Conservation (phyloP, 129 eudicot species). For the Smallanthus sonchifolius region DNA sequence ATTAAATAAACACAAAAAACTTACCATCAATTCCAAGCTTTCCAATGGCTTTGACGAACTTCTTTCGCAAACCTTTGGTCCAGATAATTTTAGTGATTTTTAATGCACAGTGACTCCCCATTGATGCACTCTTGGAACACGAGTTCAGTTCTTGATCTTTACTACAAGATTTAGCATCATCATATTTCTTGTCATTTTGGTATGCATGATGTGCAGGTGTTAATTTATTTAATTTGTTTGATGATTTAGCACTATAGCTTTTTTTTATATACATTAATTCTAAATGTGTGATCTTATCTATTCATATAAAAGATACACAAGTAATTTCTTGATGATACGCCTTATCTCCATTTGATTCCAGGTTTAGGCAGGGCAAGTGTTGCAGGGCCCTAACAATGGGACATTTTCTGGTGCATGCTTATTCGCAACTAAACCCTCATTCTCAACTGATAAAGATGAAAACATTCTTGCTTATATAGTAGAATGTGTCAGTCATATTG, state of each 20-base stretch:
- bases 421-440: constrained; percentile 80
- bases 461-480: neutral
- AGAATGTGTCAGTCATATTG: neutral
- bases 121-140: neutral
- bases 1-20: neutral
- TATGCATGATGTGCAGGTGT: no score
- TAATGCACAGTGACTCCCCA: neutral
- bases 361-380: constrained; percentile 56
- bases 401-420: constrained; percentile 41
- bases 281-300: neutral
- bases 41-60: constrained; percentile 21
- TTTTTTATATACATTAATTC: no score
- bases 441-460: constrained; percentile 80
- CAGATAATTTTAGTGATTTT: constrained; percentile 15
- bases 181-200: neutral
- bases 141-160: neutral
- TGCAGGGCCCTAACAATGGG: constrained; percentile 46
- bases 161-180: neutral
- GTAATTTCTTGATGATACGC: constrained; percentile 7
- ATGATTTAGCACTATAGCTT: no score
- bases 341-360: constrained; percentile 19
- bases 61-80: constrained; percentile 17
- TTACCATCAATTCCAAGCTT: constrained; percentile 30
- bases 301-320: neutral
- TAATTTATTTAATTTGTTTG: no score